A percentile compares a stretch with the other conserved stretches of the same genome.
Evolutionary conservation across 1,139 yeast genomes (phyloP).

Genomic region (Hyphopichia khmerensis): DNA sequence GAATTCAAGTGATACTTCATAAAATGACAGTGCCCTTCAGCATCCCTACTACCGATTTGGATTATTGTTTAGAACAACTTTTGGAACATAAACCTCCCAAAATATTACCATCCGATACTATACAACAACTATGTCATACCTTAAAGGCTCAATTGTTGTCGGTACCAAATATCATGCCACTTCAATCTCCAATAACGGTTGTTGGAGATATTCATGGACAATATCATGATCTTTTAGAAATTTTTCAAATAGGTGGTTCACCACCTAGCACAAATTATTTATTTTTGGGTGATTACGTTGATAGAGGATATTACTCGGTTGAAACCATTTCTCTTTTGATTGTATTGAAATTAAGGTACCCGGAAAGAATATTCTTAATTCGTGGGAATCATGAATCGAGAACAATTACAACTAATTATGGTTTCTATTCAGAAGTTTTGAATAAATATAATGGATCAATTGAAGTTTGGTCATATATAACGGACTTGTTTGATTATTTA

Average conservation of each 20-base stretch:
- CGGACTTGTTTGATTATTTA: conserved; percentile 89
- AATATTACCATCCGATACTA: conserved; percentile 39
- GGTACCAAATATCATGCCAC: conserved; percentile 72
- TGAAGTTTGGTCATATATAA: conserved; percentile 83
- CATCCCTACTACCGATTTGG: conserved; percentile 40
- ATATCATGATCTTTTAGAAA: conserved; percentile 88
- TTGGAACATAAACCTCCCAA: conserved; percentile 45
- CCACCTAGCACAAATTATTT: conserved; percentile 93
- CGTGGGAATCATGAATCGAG: conserved; percentile 96
- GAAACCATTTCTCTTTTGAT: conserved; percentile 86
- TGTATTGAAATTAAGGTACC: conserved; percentile 84
- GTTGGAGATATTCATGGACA: conserved; percentile 99
- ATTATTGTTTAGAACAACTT: conserved; percentile 45
- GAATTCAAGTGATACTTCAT: not conserved
- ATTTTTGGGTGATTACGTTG: conserved; percentile 93
- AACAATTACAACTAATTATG: conserved; percentile 94
- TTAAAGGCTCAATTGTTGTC: conserved; percentile 38
- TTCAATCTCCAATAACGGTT: conserved; percentile 88
- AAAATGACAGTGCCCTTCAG: conserved; percentile 35
- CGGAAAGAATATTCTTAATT: conserved; percentile 73
- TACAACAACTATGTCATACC: conserved; percentile 45
- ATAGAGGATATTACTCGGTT: conserved; percentile 82
- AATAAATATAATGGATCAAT: conserved; percentile 79
- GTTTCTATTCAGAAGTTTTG: conserved; percentile 91
- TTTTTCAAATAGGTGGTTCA: conserved; percentile 87